Evolutionary conservation across 2,329 filamentous ascomycete genomes (phyloP).

Genomic region (Monosporascus sp.): DNA sequence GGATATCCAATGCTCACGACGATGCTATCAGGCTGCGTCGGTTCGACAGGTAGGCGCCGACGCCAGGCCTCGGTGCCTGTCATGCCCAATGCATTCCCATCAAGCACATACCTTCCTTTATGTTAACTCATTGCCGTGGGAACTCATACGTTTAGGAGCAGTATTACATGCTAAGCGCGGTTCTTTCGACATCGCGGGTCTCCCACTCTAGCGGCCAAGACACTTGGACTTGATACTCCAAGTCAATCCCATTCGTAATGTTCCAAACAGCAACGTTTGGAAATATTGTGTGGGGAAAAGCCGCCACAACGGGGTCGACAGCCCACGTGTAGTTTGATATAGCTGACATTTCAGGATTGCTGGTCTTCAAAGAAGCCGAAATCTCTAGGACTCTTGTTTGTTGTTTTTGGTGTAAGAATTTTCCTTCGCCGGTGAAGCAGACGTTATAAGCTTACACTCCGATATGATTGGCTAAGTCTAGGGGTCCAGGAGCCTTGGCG

Average conservation of each 20-base stretch:
- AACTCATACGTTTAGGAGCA: background rate
- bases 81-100: slow-evolving; percentile 21
- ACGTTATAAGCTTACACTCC: too few species aligned
- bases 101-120: slow-evolving; percentile 15
- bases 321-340: slow-evolving; percentile 4
- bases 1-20: slow-evolving; percentile 24
- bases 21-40: slow-evolving; percentile 17
- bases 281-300: slow-evolving; percentile 7
- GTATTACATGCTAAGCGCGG: background rate
- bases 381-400: too few species aligned
- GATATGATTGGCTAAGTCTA: too few species aligned
- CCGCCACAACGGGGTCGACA: slow-evolving; percentile 6
- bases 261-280: slow-evolving; percentile 13
- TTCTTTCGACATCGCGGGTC: background rate
- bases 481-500: too few species aligned
- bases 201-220: slow-evolving; percentile 13
- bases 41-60: slow-evolving; percentile 18
- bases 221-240: slow-evolving; percentile 9
- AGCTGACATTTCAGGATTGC: background rate
- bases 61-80: slow-evolving; percentile 21
- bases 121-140: background rate
- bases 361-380: too few species aligned
- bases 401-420: too few species aligned
- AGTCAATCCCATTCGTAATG: slow-evolving; percentile 7
- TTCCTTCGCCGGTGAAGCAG: too few species aligned